phyloP scores from a whole-genome alignment of 768 basidiomycete species.

The Phlebiopsis flavidoalba region DNA sequence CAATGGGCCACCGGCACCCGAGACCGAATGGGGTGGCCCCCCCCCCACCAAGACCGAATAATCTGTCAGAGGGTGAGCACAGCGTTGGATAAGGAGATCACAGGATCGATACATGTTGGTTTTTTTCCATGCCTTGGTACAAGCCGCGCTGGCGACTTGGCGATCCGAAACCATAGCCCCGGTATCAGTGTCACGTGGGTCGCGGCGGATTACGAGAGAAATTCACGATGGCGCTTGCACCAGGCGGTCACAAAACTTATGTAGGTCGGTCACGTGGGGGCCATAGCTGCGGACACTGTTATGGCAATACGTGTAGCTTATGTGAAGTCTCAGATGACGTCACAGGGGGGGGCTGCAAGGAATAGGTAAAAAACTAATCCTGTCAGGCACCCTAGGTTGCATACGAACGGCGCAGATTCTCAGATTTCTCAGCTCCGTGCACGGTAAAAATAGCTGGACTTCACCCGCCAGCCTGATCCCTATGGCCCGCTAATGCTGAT shows the following conservation, averaged over 20 bases:
- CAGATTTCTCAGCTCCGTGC: too few species aligned
- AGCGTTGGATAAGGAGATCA: neutral
- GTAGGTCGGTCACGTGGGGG: conserved; percentile 80
- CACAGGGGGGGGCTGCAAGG: too few species aligned
- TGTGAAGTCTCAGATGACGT: conserved; percentile 13
- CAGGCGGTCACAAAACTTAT: too few species aligned
- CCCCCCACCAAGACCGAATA: conserved; percentile 84
- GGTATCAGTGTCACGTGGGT: neutral
- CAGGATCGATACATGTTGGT: conserved; percentile 65
- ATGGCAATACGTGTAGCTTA: too few species aligned
- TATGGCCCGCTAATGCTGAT: conserved; percentile 93
- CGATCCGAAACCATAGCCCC: neutral
- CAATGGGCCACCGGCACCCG: conserved; percentile 77
- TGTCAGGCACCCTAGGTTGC: conserved; percentile 77
- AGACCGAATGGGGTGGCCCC: too few species aligned
- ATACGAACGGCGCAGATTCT: too few species aligned
- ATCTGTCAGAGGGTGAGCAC: conserved; percentile 33
- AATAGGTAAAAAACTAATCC: too few species aligned
- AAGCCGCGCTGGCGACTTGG: conserved; percentile 82
- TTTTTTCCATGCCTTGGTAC: conserved; percentile 90
- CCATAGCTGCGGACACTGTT: conserved; percentile 81
- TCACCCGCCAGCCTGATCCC: conserved; percentile 89
- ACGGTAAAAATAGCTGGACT: conserved; percentile 27
- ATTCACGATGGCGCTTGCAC: conserved; percentile 52
- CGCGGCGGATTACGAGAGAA: conserved; percentile 5